Evolutionary conservation across 73 alveolate genomes (phyloP).

Genomic region (Blepharisma japonicum): DNA sequence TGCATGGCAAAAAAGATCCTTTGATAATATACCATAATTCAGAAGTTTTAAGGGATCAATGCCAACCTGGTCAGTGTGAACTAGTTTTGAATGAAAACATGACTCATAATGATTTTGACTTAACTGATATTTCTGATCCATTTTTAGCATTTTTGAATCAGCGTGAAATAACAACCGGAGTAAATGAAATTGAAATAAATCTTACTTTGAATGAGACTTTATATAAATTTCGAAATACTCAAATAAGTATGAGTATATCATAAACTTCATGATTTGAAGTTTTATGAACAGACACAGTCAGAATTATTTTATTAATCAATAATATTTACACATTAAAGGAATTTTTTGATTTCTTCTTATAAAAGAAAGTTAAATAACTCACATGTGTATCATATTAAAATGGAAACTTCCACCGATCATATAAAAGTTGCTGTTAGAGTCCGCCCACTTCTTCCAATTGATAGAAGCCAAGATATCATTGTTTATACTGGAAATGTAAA

Average conservation of each 20-base stretch:
- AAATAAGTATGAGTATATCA: too few relatives aligned
- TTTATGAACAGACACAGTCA: too few relatives aligned
- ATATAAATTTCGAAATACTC: too few relatives aligned
- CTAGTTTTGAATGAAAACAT: slow-evolving; percentile 63
- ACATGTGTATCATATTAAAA: too few relatives aligned
- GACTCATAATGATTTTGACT: slow-evolving; percentile 85
- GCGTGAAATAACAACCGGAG: slow-evolving; percentile 36
- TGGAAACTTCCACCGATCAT: background rate
- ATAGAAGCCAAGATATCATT: slow-evolving; percentile 34
- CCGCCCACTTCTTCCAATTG: slow-evolving; percentile 45
- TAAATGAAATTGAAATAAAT: too few relatives aligned
- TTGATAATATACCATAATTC: slow-evolving; percentile 76
- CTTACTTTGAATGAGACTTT: too few relatives aligned
- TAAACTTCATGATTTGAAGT: too few relatives aligned
- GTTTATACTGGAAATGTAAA: background rate
- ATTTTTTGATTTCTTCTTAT: too few relatives aligned
- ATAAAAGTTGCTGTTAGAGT: slow-evolving; percentile 50
- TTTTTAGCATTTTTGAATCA: slow-evolving; percentile 46
- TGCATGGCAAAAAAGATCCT: slow-evolving; percentile 77
- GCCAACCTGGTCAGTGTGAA: slow-evolving; percentile 59
- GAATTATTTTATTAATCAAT: too few relatives aligned
- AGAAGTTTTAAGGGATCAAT: slow-evolving; percentile 49
- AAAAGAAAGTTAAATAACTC: too few relatives aligned
- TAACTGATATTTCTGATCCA: slow-evolving; percentile 73
- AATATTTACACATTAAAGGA: too few relatives aligned